phyloP scores from a whole-genome alignment of 2,329 filamentous ascomycete genomes.

The Trichoderma koningii region DNA sequence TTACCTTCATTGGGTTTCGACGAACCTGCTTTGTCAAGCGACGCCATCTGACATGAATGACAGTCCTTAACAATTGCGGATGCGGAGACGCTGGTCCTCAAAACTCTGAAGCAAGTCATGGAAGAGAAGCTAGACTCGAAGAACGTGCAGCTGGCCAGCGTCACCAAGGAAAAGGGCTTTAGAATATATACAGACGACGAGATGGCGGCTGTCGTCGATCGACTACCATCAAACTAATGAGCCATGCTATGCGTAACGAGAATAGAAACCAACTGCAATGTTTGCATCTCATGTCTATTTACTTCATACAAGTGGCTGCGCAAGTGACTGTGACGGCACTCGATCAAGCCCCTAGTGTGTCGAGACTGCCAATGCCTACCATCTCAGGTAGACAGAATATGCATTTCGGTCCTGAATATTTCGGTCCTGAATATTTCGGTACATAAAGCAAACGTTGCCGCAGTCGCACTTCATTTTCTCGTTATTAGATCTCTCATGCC shows the following conservation, averaged over 20 bases:
- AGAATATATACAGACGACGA: slow-evolving; percentile 98
- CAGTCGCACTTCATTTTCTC: not conserved
- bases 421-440: no score
- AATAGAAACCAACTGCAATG: slow-evolving; percentile 25
- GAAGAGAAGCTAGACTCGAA: slow-evolving; percentile 99
- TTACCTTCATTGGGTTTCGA: slow-evolving; percentile 36
- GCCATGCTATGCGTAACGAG: slow-evolving; percentile 26
- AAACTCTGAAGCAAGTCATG: slow-evolving; percentile 99
- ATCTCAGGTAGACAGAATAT: not conserved
- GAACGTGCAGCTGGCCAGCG: slow-evolving; percentile 97
- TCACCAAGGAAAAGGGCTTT: slow-evolving; percentile 97
- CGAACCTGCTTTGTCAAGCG: no score
- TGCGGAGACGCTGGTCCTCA: slow-evolving; percentile 91
- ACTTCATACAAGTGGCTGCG: not conserved
- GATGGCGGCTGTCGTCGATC: slow-evolving; percentile 89
- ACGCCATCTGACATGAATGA: slow-evolving; percentile 22
- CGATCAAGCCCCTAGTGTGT: not conserved
- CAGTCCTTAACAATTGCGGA: slow-evolving; percentile 87
- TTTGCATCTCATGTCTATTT: not conserved
- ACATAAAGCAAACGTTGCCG: not conserved
- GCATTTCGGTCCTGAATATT: not conserved
- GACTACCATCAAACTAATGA: slow-evolving; percentile 67
- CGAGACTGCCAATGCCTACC: not conserved
- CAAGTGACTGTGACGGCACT: not conserved
- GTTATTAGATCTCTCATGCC: not conserved